These are phyloP conservation scores for Cercospora janseana DNA, from an alignment of 2,329 filamentous ascomycete species.

Conservation along the genomic window DNA sequence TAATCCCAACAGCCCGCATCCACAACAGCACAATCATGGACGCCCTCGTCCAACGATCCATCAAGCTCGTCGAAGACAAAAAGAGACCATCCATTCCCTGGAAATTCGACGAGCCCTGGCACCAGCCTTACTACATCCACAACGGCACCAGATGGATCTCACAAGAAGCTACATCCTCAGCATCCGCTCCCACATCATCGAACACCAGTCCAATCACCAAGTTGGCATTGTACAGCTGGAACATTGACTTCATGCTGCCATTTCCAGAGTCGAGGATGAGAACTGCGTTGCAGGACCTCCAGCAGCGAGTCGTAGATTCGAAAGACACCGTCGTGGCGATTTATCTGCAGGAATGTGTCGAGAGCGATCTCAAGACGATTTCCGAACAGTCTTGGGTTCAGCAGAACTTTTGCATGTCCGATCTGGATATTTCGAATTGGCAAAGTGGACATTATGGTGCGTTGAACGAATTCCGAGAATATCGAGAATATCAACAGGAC, in stretches of 20 bases:
- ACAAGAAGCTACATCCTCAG: not conserved
- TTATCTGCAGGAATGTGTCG: constrained; percentile 55
- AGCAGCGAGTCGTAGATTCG: constrained; percentile 13
- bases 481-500: not conserved
- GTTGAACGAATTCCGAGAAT: no score
- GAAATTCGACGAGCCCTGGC: constrained; percentile 26
- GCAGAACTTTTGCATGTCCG: constrained; percentile 50
- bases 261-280: constrained; percentile 43
- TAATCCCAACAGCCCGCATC: not conserved
- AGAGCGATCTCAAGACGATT: constrained; percentile 48
- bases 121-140: constrained; percentile 26
- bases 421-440: constrained; percentile 48
- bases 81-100: constrained; percentile 24
- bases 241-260: constrained; percentile 49
- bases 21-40: constrained; percentile 20
- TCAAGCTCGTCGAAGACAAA: constrained; percentile 23
- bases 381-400: constrained; percentile 49
- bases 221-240: constrained; percentile 47
- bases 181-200: not conserved
- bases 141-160: constrained; percentile 21
- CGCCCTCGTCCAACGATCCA: constrained; percentile 20
- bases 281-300: constrained; percentile 43
- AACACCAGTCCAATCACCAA: constrained; percentile 12
- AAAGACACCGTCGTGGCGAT: constrained; percentile 41
- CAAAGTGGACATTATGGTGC: constrained; percentile 42